These are phyloP conservation scores for Crotalaria pallida DNA, from an alignment of 306 rosid genomes.

Conservation along the genomic window DNA sequence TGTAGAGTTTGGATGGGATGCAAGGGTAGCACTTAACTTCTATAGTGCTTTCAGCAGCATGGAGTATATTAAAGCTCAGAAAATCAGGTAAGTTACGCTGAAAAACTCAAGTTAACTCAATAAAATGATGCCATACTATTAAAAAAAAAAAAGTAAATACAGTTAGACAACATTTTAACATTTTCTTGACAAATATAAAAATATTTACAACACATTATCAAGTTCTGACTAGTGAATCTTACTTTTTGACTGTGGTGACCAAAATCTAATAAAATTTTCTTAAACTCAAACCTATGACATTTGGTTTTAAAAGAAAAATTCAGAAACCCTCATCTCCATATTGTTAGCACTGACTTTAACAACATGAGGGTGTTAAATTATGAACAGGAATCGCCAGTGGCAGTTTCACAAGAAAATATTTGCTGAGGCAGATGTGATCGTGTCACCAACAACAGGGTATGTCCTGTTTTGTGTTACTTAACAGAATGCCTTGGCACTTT, in stretches of 20 bases:
- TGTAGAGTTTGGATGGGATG: conserved; percentile 81
- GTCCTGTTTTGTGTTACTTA: conserved; percentile 15
- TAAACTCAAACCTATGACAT: too few species aligned
- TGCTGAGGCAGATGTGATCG: conserved; percentile 72
- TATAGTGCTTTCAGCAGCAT: conserved; percentile 72
- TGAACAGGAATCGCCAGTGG: conserved; percentile 73
- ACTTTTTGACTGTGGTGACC: too few species aligned
- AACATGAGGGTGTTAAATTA: background rate
- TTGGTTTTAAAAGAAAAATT: too few species aligned
- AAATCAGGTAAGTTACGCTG: conserved; percentile 47
- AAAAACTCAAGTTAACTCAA: background rate
- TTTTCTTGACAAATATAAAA: background rate
- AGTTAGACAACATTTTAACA: background rate
- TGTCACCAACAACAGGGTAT: conserved; percentile 87
- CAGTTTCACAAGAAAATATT: conserved; percentile 67
- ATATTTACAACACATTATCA: background rate
- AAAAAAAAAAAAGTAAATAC: background rate
- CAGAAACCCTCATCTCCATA: background rate
- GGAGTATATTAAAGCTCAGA: conserved; percentile 87
- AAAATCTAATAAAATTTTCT: too few species aligned
- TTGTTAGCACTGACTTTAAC: background rate
- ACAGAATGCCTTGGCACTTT: background rate
- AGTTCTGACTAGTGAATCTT: background rate
- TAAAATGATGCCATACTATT: background rate
- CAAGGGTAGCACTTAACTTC: conserved; percentile 63